Conservation (phyloP, 2,329 filamentous ascomycete species). For the Arthrobotrys iridis region DNA sequence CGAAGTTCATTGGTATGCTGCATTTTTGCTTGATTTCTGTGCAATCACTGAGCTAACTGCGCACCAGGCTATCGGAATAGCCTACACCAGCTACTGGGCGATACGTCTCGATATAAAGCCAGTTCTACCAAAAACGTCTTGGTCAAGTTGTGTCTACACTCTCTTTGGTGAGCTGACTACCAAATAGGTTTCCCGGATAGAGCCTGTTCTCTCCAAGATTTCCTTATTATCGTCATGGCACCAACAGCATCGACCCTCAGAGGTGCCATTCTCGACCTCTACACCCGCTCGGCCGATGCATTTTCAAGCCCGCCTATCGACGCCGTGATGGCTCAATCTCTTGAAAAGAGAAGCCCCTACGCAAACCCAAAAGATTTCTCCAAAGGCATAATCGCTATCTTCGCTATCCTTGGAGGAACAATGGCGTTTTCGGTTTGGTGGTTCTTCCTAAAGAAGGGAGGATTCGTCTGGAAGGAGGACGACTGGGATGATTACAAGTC, state of each 20-base stretch:
- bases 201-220: slow-evolving; percentile 31
- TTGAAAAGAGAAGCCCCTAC: slow-evolving; percentile 49
- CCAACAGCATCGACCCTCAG: slow-evolving; percentile 31
- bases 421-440: slow-evolving; percentile 83
- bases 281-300: slow-evolving; percentile 34
- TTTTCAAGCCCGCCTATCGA: slow-evolving; percentile 13
- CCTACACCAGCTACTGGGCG: no score
- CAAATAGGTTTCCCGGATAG: slow-evolving; percentile 18
- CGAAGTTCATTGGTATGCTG: neutral
- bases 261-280: slow-evolving; percentile 31
- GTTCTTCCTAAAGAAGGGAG: slow-evolving; percentile 99
- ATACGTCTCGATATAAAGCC: neutral
- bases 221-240: slow-evolving; percentile 21
- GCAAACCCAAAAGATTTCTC: slow-evolving; percentile 55
- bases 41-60: neutral
- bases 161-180: slow-evolving; percentile 25
- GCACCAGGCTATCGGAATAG: neutral
- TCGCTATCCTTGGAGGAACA: slow-evolving; percentile 80
- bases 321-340: slow-evolving; percentile 23
- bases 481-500: slow-evolving; percentile 99
- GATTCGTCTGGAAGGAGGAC: slow-evolving; percentile 82
- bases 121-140: neutral
- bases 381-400: slow-evolving; percentile 80
- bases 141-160: slow-evolving; percentile 10
- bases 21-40: neutral